These are phyloP conservation scores for Trichoderma guizhouense DNA, from an alignment of 2,329 filamentous ascomycete species.

Conservation along the genomic window DNA sequence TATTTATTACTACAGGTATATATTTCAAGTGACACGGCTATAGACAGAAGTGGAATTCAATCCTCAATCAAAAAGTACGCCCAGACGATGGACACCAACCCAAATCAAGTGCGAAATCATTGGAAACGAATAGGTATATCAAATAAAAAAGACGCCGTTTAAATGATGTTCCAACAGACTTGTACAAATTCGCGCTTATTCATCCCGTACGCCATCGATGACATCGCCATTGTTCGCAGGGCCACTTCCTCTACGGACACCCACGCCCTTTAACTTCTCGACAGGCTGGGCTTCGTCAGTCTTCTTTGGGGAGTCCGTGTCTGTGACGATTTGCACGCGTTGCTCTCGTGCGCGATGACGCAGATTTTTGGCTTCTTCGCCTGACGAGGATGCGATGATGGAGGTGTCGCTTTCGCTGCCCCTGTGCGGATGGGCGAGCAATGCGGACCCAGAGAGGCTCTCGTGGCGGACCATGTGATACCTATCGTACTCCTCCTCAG, in stretches of 20 bases:
- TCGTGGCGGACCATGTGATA: slow-evolving; percentile 52
- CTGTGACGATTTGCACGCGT: neutral
- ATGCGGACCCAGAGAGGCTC: slow-evolving; percentile 44
- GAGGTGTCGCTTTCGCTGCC: slow-evolving; percentile 39
- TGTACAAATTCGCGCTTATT: neutral
- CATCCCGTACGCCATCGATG: slow-evolving; percentile 15
- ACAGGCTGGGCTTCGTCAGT: slow-evolving; percentile 17
- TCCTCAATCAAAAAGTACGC: neutral
- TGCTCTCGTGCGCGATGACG: slow-evolving; percentile 13
- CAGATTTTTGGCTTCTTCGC: slow-evolving; percentile 23
- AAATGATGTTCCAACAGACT: neutral
- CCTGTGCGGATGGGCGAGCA: slow-evolving; percentile 26
- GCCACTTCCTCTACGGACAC: slow-evolving; percentile 22
- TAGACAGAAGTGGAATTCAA: neutral
- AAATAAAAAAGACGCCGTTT: neutral
- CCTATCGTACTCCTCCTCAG: slow-evolving; percentile 57
- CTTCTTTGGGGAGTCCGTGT: neutral
- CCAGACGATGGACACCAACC: neutral
- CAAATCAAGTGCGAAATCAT: neutral
- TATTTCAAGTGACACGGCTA: neutral
- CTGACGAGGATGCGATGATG: slow-evolving; percentile 24
- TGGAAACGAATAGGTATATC: neutral
- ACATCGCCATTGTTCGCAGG: neutral
- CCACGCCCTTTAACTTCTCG: slow-evolving; percentile 31
- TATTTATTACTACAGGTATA: neutral